These are phyloP conservation scores for Curvularia sp. DNA, from an alignment of 2,329 filamentous ascomycete genomes.

Conservation along the genomic window DNA sequence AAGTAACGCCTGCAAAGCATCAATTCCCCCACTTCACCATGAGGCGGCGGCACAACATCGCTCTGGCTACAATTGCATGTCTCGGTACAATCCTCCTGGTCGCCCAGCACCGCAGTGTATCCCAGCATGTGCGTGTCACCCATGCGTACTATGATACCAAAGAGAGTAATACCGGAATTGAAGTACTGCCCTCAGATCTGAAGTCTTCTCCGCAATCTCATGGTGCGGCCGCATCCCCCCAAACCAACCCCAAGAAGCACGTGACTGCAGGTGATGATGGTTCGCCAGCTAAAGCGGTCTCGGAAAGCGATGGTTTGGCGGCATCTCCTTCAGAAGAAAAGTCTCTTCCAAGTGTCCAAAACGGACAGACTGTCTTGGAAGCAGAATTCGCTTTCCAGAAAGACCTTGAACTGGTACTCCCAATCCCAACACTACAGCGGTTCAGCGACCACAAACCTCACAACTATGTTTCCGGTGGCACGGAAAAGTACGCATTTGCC, in stretches of 20 bases:
- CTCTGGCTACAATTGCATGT: conserved; percentile 14
- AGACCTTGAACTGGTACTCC: conserved; percentile 37
- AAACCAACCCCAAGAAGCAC: not conserved
- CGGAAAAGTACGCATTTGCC: conserved; percentile 38
- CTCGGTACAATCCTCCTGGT: conserved; percentile 13
- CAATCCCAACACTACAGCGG: conserved; percentile 23
- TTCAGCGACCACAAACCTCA: conserved; percentile 32
- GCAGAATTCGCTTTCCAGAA: conserved; percentile 37
- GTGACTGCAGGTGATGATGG: not conserved
- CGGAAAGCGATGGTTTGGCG: not conserved
- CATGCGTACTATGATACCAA: conserved; percentile 2
- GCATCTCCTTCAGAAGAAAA: not conserved
- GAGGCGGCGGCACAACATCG: conserved; percentile 19
- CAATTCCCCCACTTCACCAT: conserved; percentile 4
- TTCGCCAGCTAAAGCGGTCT: not conserved
- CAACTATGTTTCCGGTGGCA: conserved; percentile 30
- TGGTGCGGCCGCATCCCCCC: not conserved
- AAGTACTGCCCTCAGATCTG: conserved; percentile 10
- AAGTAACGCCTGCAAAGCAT: not conserved
- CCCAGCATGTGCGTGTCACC: not conserved
- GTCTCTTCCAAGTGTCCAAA: not conserved
- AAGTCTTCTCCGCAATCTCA: not conserved
- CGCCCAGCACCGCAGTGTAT: conserved; percentile 4
- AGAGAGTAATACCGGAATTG: conserved; percentile 9
- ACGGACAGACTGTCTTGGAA: conserved; percentile 5